Evolutionary conservation across 1,284 basidiomycete species (phyloP), one percentile per base, ranked within the genome.

Genomic region (Coriolopsis trogii): DNA sequence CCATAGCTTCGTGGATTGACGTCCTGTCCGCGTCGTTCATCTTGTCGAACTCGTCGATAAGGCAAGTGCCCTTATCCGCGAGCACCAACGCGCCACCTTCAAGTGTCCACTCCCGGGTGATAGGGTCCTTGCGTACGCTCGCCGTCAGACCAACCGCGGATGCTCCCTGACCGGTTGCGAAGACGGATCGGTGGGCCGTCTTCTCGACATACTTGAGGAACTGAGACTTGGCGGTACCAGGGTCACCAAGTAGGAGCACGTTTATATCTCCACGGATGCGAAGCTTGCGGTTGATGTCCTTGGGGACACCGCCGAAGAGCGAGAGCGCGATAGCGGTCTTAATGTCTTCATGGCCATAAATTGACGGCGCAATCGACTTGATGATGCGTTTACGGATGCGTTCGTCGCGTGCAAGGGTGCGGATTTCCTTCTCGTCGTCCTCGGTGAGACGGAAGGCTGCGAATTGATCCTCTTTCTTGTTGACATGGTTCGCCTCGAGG

Each of bases 31-130:
- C 85, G 65, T 99, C 96, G 74, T 99, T 99, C 96, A 99, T 99
- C 80, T 99, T 99, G 79, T 99, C 96, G 70, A 99, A 99, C 73
- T 99, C 97, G 73, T 99, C 96, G 62, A 99, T 99, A 28, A 99
- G 77, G 66, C 97, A 99, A 30, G 91, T 93, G n/a, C 96, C 96
- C 75, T 98, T 98, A 75, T 99, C 96, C 0, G 96, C 97, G 21
- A 99, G 79, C 33, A 99, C 97, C 9, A 99, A 79, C 3, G 96
- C 96, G 15, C 96, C 97, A 15, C 97, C 97, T 70, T 99, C 97
- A 29, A 99, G 81, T 3, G 96, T 98, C 97, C 97, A 99, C 74
- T 99, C 97, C 42, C 89, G 83, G 2, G 97, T 99, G 51, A 99
- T 83, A 0, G 97, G 94, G 67, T 99, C 96, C 72, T 97, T 98